Conservation (phyloP, 2,329 filamentous ascomycete species). For the Colletotrichum spinosum region DNA sequence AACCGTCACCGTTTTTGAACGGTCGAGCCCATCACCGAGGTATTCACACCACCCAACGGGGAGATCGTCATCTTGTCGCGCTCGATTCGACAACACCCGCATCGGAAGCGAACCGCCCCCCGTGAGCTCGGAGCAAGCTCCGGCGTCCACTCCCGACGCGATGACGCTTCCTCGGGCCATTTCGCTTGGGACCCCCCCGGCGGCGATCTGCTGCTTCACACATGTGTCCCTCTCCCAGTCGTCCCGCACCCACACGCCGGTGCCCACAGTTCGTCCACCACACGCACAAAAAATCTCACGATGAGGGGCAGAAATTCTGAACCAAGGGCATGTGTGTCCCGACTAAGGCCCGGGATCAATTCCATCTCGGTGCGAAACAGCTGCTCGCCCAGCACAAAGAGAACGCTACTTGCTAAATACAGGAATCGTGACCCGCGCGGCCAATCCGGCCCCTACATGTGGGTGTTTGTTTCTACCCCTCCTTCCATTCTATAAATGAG, state of each 20-base stretch:
- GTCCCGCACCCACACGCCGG: background rate
- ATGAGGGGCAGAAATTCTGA: slow-evolving; percentile 8
- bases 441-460: background rate
- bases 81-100: background rate
- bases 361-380: background rate
- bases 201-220: slow-evolving; percentile 17
- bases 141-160: slow-evolving; percentile 10
- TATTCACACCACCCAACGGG: too few species aligned
- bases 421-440: background rate
- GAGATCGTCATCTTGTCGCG: too few species aligned
- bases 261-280: slow-evolving; percentile 6
- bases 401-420: background rate
- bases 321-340: background rate
- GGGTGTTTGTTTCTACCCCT: background rate
- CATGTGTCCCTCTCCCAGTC: slow-evolving; percentile 3
- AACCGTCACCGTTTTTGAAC: background rate
- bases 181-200: too few species aligned
- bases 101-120: slow-evolving; percentile 21
- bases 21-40: too few species aligned
- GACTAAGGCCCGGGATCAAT: background rate
- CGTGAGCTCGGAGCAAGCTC: slow-evolving; percentile 31
- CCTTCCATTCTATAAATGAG: slow-evolving; percentile 20
- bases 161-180: too few species aligned
- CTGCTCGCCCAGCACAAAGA: background rate
- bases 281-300: slow-evolving; percentile 22